Evolutionary conservation across 805 yeast genomes (phyloP).

Genomic region (Starmera pachycereana): DNA sequence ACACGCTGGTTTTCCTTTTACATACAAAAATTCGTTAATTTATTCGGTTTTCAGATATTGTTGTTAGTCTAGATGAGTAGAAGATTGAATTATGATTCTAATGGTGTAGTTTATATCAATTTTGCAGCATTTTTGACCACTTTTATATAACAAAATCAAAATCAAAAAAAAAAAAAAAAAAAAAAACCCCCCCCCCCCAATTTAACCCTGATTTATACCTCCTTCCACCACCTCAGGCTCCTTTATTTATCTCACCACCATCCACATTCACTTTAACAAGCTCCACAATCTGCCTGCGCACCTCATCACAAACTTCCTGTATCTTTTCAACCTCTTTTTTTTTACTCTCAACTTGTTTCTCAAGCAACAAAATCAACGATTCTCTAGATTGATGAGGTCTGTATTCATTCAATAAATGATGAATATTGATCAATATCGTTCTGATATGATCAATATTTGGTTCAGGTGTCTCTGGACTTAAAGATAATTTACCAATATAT

Average conservation of each 20-base stretch:
- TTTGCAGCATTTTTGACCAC: no score
- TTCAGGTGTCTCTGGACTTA: constrained; percentile 56
- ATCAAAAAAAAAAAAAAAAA: no score
- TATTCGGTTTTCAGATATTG: no score
- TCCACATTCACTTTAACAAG: constrained; percentile 22
- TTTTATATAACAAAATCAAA: no score
- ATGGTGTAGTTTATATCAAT: no score
- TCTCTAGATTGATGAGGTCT: constrained; percentile 95
- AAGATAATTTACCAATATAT: constrained; percentile 64
- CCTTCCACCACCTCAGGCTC: constrained; percentile 1
- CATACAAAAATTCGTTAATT: no score
- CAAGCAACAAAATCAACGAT: constrained; percentile 64
- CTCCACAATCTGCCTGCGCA: constrained; percentile 25
- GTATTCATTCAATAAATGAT: constrained; percentile 84
- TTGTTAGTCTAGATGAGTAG: no score
- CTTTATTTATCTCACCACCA: constrained; percentile 1
- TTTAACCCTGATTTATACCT: no score
- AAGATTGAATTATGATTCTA: no score
- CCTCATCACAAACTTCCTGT: constrained; percentile 28
- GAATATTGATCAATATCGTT: constrained; percentile 75
- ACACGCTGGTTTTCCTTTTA: no score
- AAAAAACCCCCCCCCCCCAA: no score
- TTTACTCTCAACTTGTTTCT: constrained; percentile 59
- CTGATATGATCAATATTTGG: constrained; percentile 70
- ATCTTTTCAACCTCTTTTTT: constrained; percentile 39